Percentiles rank a stretch among this genome's conserved stretches.
phyloP scores from a whole-genome alignment of 805 yeast genomes.

The Isabelozyma gotoi region DNA sequence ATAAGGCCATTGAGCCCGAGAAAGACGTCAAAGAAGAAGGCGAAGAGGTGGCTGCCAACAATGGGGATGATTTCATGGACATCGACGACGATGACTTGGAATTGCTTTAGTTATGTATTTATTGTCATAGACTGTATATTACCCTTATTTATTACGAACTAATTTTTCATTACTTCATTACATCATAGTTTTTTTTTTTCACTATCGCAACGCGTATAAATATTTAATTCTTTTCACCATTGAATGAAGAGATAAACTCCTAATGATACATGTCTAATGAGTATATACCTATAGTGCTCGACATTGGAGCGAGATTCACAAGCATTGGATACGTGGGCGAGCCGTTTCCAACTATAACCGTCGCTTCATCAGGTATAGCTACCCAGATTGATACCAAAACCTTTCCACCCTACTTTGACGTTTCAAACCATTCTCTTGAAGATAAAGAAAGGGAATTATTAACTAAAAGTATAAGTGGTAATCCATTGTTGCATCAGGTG shows the following conservation, averaged over 20 bases:
- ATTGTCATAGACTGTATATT: neutral
- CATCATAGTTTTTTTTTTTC: no score
- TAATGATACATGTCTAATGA: slow-evolving; percentile 5
- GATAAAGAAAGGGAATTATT: neutral
- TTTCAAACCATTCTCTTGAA: neutral
- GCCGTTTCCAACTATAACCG: slow-evolving; percentile 9
- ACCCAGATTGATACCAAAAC: slow-evolving; percentile 1
- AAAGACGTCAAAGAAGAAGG: slow-evolving; percentile 10
- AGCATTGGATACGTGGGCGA: slow-evolving; percentile 28
- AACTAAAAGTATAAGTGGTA: neutral
- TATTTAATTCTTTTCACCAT: no score
- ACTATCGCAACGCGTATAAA: no score
- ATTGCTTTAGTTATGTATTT: slow-evolving; percentile 15
- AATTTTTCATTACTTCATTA: no score
- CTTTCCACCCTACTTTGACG: neutral
- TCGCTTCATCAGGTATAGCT: neutral
- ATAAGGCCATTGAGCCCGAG: slow-evolving; percentile 16
- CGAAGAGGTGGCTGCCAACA: slow-evolving; percentile 16
- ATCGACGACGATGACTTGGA: slow-evolving; percentile 48
- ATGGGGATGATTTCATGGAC: slow-evolving; percentile 43
- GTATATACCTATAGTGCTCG: slow-evolving; percentile 14
- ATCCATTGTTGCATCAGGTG: neutral
- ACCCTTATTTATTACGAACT: neutral
- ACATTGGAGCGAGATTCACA: slow-evolving; percentile 16
- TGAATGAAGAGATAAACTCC: no score